These are phyloP conservation scores for Coemansia sp. DNA, from an alignment of 192 early-diverging fungal genomes.

Conservation along the genomic window DNA sequence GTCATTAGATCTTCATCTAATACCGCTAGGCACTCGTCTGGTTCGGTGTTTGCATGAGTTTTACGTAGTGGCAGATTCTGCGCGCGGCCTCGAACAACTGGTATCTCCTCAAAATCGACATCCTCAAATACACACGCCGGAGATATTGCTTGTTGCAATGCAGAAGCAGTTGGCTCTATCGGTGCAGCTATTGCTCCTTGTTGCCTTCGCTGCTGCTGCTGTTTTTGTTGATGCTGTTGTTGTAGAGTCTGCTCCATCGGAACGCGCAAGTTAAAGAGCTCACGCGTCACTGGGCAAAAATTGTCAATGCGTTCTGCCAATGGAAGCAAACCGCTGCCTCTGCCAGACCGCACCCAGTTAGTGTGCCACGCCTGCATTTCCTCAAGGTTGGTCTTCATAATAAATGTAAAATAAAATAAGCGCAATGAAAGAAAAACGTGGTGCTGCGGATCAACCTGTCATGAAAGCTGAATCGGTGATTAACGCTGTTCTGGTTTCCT, in stretches of 20 bases:
- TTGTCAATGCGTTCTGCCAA: neutral
- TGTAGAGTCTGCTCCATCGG: conserved; percentile 29
- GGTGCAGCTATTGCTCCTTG: neutral
- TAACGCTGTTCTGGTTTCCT: neutral
- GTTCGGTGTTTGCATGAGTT: neutral
- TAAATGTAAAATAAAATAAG: conserved; percentile 2
- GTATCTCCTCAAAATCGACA: neutral
- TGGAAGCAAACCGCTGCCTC: conserved; percentile 7
- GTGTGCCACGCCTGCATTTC: conserved; percentile 36
- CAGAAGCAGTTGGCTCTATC: neutral
- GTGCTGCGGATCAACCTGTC: neutral
- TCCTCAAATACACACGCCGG: conserved; percentile 3
- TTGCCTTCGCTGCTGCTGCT: conserved; percentile 6
- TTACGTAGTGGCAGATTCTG: neutral
- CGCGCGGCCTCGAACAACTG: neutral
- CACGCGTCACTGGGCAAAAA: conserved; percentile 22
- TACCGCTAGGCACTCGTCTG: conserved; percentile 12
- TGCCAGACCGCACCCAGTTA: conserved; percentile 35
- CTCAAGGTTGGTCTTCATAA: conserved; percentile 40
- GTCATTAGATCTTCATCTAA: conserved; percentile 21
- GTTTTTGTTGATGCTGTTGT: conserved; percentile 2
- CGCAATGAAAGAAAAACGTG: neutral
- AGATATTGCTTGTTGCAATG: neutral
- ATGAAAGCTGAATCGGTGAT: too few species aligned
- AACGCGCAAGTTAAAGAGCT: conserved; percentile 30